Evolutionary conservation across 306 rosid genomes (phyloP).

Genomic region (Ochetophila trinervis): DNA sequence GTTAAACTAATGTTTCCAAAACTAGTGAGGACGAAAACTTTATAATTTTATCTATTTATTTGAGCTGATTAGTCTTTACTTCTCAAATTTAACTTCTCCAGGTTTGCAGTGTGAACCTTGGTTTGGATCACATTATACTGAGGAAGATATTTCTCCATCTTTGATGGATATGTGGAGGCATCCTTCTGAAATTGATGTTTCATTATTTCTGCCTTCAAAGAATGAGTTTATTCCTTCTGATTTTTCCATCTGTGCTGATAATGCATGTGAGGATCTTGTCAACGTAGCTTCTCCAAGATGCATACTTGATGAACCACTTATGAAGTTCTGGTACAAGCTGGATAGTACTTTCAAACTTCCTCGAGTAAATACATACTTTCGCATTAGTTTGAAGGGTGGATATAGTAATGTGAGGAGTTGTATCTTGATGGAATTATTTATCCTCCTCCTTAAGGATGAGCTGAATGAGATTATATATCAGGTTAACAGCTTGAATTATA

Average conservation of each 20-base stretch:
- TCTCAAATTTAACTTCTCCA: slow-evolving; percentile 33
- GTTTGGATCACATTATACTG: slow-evolving; percentile 79
- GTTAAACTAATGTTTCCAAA: slow-evolving; percentile 8
- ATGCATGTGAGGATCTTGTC: slow-evolving; percentile 28
- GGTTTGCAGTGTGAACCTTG: slow-evolving; percentile 76
- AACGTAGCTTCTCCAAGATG: slow-evolving; percentile 58
- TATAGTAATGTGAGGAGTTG: slow-evolving; percentile 52
- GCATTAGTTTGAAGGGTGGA: slow-evolving; percentile 86
- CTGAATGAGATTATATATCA: slow-evolving; percentile 83
- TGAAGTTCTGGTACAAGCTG: slow-evolving; percentile 91
- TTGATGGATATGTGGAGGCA: slow-evolving; percentile 76
- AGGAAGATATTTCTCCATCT: slow-evolving; percentile 65
- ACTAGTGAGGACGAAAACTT: slow-evolving; percentile 14
- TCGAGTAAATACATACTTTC: slow-evolving; percentile 87
- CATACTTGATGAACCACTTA: slow-evolving; percentile 75
- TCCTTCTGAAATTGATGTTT: slow-evolving; percentile 68
- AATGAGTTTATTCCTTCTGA: slow-evolving; percentile 92
- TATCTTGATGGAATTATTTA: slow-evolving; percentile 69
- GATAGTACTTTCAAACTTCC: slow-evolving; percentile 79
- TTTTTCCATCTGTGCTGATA: slow-evolving; percentile 64
- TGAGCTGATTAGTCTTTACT: slow-evolving; percentile 17
- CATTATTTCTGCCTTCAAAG: slow-evolving; percentile 80
- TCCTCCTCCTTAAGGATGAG: slow-evolving; percentile 81
- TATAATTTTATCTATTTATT: slow-evolving; percentile 18
- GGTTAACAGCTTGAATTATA: slow-evolving; percentile 53